Evolutionary conservation across 1,284 basidiomycete species (phyloP), one percentile per base, ranked within the genome.

Genomic region (Cystobasidium slooffiae): DNA sequence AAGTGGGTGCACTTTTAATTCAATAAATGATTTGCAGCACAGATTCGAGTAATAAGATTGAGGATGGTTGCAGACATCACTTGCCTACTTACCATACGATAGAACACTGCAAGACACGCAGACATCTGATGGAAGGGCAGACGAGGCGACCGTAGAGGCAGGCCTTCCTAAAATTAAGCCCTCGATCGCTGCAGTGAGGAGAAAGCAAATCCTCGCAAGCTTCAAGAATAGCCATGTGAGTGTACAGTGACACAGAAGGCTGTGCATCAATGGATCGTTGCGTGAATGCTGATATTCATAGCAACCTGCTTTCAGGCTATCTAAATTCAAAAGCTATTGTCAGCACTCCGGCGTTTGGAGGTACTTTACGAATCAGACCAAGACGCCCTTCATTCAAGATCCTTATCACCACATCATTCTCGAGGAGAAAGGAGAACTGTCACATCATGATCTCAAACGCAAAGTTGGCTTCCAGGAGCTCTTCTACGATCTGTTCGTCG

Each of bases 401-500:
- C 64, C 64, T 14, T 66, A 37, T 49, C 64, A 43, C 8, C 49
- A 66, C 46, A 53, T 66, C 24, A 66, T 66, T 10, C 49, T 41
- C 8, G 49, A 66, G 43, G 64, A 66, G 53, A 66, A 66, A n/a
- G 64, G 64, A 9, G 49, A 53, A 52, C 6, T 41, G 8, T 41
- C 47, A 20, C 6, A 22, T 8, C 64, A 52, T 22, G 64, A 66
- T 24, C 49, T 53, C 18, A 39, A 63, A 16, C 44, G 69, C 7
- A 62, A 61, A 51, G 69, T 72, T 12, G 69, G 69, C 0, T 72
- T 72, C 51, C 49, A 49, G 39, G 61, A 72, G 24, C 69, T 72
- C 22, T 72, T 72, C 59, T 52, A 63, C 41, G 69, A 72, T 31
- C 69, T 72, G 46, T 72, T 72, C 69, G 44, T 72, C 12, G 69